phyloP scores from a whole-genome alignment of 768 basidiomycete genomes.

The Clitopilus hobsonii region DNA sequence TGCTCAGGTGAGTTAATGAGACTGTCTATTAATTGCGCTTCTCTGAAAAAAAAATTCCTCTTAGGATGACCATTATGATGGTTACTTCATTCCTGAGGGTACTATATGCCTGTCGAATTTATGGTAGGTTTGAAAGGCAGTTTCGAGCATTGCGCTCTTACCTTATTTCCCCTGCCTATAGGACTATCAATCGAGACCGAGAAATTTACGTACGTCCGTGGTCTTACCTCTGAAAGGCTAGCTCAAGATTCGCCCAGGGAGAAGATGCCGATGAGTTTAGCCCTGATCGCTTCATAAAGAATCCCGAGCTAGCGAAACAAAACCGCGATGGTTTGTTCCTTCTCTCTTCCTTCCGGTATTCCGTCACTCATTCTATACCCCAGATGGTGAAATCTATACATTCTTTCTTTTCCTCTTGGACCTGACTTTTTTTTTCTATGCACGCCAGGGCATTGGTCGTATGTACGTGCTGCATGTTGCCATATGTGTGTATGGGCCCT shows the following conservation, averaged over 20 bases:
- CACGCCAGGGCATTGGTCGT: background rate
- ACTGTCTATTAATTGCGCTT: background rate
- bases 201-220: background rate
- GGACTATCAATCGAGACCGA: constrained; percentile 2
- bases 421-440: too few species aligned
- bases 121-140: constrained; percentile 16
- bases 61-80: constrained; percentile 24
- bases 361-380: too few species aligned
- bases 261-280: constrained; percentile 2
- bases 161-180: background rate
- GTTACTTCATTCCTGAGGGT: constrained; percentile 29
- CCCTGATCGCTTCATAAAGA: background rate
- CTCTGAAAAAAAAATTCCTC: background rate
- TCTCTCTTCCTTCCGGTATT: background rate
- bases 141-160: background rate
- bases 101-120: constrained; percentile 24
- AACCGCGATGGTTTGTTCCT: background rate
- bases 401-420: too few species aligned
- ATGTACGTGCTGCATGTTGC: background rate
- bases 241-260: background rate
- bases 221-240: background rate
- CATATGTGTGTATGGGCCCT: too few species aligned
- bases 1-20: background rate
- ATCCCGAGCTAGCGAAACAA: background rate
- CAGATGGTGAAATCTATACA: too few species aligned